Base-by-base conservation (phyloP, 257 asterid species). In the Nicotiana undulata region DNA sequence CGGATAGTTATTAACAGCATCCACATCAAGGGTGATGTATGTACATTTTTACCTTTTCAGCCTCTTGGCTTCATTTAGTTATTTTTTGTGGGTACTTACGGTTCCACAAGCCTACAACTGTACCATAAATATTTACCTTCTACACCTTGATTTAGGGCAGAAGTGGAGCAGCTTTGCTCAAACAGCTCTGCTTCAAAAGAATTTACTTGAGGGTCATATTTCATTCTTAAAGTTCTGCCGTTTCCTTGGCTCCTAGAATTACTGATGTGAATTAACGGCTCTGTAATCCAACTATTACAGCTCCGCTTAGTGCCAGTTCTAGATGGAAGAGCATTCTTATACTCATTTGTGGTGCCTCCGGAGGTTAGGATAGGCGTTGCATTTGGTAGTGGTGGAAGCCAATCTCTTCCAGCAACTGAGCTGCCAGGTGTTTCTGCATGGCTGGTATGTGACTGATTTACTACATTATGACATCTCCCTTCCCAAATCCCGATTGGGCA, bases 301-400 rank as follows among this genome's bases (percentile, higher is more conserved):
- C 93, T 96, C 70, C 89, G 91, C 55, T 37, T 96, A 86, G 88
- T 90, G 86, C 99, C 99, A 63, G 83, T 96, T 90, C 85, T 96
- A 81, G 97, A 96, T 80, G 99, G 99, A 80, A 94, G 85, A 87
- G 99, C 98, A 60, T 24, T 93, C 63, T 80, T 87, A 37, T 96
- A 91, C 88, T 94, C 98, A 17, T 96, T 96, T 83, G 85, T 92
- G 67, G 85, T 97, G 2, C 87, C 93, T 82, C 99, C 99, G 26
- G 99, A 96, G 81, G 94, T 96, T 82, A 90, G 99, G 84, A 87
- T 96, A 20, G 97, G 97, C 61, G 94, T 96, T 72, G 99, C 98
- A 59, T 96, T 96, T 34, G 99, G 99, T 68, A 92, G 94, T 84
- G 98, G 99, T 76, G 98, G 98, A 85, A 93, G 98, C 89, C 97